These are phyloP conservation scores for Boletus pseudo-olivaceus DNA, from an alignment of 768 basidiomycete genomes.

Conservation along the genomic window DNA sequence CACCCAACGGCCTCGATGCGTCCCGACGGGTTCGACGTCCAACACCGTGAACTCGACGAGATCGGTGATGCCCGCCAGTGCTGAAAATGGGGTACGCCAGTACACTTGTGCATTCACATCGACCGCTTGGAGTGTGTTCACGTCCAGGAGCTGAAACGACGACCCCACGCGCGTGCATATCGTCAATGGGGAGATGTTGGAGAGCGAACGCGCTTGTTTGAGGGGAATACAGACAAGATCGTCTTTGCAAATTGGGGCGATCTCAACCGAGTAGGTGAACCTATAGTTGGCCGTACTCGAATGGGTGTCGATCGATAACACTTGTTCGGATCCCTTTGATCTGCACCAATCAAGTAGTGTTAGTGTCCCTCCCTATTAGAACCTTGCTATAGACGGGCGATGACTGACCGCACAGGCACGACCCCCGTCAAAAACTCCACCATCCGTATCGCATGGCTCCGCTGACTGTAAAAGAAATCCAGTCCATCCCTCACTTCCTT, in stretches of 20 bases:
- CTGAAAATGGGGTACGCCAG: constrained; percentile 90
- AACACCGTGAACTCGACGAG: constrained; percentile 94
- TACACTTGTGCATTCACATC: constrained; percentile 78
- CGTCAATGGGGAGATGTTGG: constrained; percentile 86
- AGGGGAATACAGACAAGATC: constrained; percentile 88
- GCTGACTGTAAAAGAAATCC: constrained; percentile 93
- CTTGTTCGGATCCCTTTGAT: constrained; percentile 90
- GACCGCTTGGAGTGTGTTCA: constrained; percentile 75
- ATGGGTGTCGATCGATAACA: constrained; percentile 91
- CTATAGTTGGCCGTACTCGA: constrained; percentile 93
- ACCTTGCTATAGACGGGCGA: not conserved
- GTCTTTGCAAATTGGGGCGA: constrained; percentile 95
- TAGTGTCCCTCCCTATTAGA: not conserved
- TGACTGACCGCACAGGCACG: constrained; percentile 77
- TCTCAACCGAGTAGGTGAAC: constrained; percentile 96
- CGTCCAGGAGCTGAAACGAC: constrained; percentile 88
- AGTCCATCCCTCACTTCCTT: constrained; percentile 93
- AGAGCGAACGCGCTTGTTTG: constrained; percentile 76
- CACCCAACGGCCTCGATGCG: constrained; percentile 68
- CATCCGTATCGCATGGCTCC: constrained; percentile 95
- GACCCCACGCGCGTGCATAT: constrained; percentile 91
- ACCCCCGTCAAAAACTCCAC: constrained; percentile 87
- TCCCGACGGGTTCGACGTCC: constrained; percentile 85
- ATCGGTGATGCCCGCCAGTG: constrained; percentile 78
- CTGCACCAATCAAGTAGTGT: constrained; percentile 35